A percentile compares a stretch with the other conserved stretches of the same genome.
Conservation (phyloP, 164 flowering plant genomes). For the Taxillus chinensis region DNA sequence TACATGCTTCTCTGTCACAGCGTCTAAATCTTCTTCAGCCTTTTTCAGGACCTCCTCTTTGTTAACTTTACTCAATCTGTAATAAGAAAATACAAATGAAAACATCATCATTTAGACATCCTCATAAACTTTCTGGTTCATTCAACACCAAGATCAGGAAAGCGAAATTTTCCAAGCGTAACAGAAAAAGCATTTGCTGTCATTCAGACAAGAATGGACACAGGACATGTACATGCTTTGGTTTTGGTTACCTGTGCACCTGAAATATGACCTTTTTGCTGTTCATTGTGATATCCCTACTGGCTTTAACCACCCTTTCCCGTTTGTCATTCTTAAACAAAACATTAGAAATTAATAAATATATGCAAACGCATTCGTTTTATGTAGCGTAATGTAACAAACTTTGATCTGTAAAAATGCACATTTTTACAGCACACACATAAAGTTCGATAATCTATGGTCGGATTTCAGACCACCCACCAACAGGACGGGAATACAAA, state of each 20-base stretch:
- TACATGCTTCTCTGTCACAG: constrained; percentile 51
- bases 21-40: constrained; percentile 74
- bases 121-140: not conserved
- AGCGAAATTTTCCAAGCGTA: not conserved
- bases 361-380: not conserved
- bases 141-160: not conserved
- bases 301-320: constrained; percentile 4
- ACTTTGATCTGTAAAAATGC: too few species aligned
- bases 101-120: not conserved
- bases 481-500: too few species aligned
- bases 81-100: not conserved
- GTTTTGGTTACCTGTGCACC: not conserved
- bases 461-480: not conserved
- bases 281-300: constrained; percentile 2
- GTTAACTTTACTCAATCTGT: constrained; percentile 70
- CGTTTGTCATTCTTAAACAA: constrained; percentile 4
- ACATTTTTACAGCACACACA: too few species aligned
- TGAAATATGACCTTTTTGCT: constrained; percentile 7
- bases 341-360: not conserved
- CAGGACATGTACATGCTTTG: not conserved
- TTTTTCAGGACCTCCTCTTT: constrained; percentile 76
- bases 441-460: too few species aligned
- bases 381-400: too few species aligned
- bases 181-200: not conserved
- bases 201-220: not conserved